Evolutionary conservation across 345 rosid genomes (phyloP), one percentile per base, ranked within the genome.

Genomic region (Iberis pinnata): DNA sequence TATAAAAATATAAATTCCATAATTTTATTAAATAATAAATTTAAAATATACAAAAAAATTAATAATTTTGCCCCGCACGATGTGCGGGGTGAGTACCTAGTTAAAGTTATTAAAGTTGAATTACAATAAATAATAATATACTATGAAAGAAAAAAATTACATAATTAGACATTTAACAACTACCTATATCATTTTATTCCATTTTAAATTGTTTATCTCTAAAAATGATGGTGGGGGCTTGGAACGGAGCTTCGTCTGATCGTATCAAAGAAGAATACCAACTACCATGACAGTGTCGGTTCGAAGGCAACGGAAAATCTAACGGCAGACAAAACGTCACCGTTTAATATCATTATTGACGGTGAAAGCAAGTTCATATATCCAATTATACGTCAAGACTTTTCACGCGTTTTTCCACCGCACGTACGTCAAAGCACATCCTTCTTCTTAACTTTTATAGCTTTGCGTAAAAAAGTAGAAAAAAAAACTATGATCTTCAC

Each of bases 251-350:
- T 71, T 61, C 16, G 19, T 69, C 66, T 65, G 64, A 52, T 61
- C 16, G 19, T 69, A 69, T 65, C 70, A 52, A 58, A 58, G 61
- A 13, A 43, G 70, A 7, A 43, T 10, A 36, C 54, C 53, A 65
- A 51, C 70, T 13, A 65, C 65, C 53, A 58, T 56, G 33, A 43
- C 22, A 43, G 42, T 65, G 70, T 65, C 70, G 64, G 70, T 58
- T 58, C 44, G 84, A 76, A 7, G 69, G 59, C 15, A 80, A 81
- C 73, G 43, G 32, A 18, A 51, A 67, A 81, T 55, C 80, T 60
- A 47, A 70, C 73, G 73, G 76, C 66, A 19, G 76, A 61, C 43
- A 16, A 65, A 35, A 62, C 67, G 76, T 80, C 75, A 50, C 62
- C 66, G 68, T 56, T 39, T 52, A 11, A 9, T n/a, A 19, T 47